phyloP scores from a whole-genome alignment of 73 alveolate genomes.

The Tetrahymena thermophila region DNA sequence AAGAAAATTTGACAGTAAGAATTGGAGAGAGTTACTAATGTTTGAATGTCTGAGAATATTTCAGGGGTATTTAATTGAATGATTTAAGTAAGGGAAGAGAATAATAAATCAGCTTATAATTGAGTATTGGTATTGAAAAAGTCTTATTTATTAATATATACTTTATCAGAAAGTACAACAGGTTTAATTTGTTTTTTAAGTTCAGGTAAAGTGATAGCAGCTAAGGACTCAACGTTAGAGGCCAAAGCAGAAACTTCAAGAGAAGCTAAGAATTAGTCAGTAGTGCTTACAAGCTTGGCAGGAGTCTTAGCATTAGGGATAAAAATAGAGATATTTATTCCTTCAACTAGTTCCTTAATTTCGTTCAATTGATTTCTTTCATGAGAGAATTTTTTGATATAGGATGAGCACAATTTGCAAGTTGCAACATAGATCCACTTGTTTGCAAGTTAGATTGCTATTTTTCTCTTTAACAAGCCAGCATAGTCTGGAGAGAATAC shows the following conservation, averaged over 20 bases:
- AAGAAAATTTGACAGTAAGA: background rate
- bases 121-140: background rate
- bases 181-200: background rate
- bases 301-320: background rate
- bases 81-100: background rate
- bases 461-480: background rate
- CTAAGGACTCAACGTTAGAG: background rate
- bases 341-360: background rate
- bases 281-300: background rate
- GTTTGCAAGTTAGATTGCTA: background rate
- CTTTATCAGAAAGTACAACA: background rate
- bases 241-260: background rate
- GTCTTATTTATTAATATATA: background rate
- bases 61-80: background rate
- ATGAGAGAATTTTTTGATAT: background rate
- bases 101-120: background rate
- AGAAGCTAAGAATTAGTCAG: background rate
- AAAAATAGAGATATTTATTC: background rate
- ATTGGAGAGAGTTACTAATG: background rate
- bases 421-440: background rate
- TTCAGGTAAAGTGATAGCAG: background rate
- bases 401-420: background rate
- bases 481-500: background rate
- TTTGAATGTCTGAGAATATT: background rate
- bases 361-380: background rate